phyloP scores from a whole-genome alignment of 768 basidiomycete genomes.

The Lentinus brumalis region DNA sequence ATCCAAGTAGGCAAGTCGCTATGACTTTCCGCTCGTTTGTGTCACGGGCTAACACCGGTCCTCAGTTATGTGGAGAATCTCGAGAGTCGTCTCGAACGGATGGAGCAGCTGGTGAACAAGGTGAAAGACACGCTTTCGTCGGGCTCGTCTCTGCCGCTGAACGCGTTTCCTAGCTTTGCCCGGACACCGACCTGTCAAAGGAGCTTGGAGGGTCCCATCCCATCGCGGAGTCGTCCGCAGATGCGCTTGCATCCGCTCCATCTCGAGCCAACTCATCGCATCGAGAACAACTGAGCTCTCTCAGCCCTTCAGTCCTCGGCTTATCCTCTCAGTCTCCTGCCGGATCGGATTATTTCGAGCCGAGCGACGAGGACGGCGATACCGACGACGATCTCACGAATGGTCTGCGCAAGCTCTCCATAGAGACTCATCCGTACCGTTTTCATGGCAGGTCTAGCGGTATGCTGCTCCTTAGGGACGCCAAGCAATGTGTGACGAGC shows the following conservation, averaged over 20 bases:
- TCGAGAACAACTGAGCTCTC: background rate
- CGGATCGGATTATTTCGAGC: background rate
- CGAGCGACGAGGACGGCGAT: background rate
- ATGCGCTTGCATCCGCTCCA: background rate
- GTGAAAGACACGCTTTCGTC: background rate
- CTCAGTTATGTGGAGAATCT: constrained; percentile 6
- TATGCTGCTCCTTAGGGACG: background rate
- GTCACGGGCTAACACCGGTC: background rate
- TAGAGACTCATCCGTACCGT: background rate
- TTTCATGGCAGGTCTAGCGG: background rate
- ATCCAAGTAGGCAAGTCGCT: background rate
- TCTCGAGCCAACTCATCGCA: background rate
- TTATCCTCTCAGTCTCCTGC: background rate
- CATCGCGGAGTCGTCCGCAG: background rate
- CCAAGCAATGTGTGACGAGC: background rate
- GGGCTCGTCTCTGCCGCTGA: background rate
- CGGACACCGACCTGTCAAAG: background rate
- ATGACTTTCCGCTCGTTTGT: background rate
- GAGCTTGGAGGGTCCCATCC: background rate
- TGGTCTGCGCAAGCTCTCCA: background rate
- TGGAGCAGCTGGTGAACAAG: constrained; percentile 1
- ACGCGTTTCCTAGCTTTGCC: background rate
- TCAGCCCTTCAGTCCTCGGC: no score
- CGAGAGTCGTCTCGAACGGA: constrained; percentile 1
- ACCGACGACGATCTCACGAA: background rate